Conservation (phyloP, 202 grass and related monocot species). For the Digitaria exilis region DNA sequence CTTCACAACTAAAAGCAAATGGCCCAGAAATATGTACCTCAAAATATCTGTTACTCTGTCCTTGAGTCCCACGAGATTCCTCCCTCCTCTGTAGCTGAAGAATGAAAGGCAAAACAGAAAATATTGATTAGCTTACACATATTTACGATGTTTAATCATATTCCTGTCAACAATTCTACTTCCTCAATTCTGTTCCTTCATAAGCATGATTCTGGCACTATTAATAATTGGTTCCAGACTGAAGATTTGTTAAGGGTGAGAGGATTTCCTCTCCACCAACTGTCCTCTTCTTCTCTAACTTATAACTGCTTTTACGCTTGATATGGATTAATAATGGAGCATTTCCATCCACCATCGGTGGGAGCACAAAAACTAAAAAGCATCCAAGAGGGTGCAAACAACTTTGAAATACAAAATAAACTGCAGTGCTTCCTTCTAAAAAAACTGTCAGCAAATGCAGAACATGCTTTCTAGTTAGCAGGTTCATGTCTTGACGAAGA, state of each 20-base stretch:
- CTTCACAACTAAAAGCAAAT: neutral
- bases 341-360: neutral
- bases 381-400: neutral
- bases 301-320: no score
- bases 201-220: no score
- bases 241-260: no score
- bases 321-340: no score
- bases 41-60: conserved; percentile 11
- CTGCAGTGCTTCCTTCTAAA: neutral
- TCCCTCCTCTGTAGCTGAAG: conserved; percentile 52
- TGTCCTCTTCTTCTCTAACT: no score
- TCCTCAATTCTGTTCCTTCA: no score
- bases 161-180: neutral
- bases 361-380: neutral
- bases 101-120: conserved; percentile 42
- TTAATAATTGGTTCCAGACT: no score
- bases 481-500: neutral
- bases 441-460: neutral
- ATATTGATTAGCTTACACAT: conserved; percentile 20
- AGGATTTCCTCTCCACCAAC: no score
- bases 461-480: conserved; percentile 20
- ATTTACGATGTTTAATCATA: conserved; percentile 9
- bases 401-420: neutral
- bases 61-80: neutral
- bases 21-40: conserved; percentile 58